phyloP scores from a whole-genome alignment of 164 flowering plant genomes.

The Vitis amurensis region DNA sequence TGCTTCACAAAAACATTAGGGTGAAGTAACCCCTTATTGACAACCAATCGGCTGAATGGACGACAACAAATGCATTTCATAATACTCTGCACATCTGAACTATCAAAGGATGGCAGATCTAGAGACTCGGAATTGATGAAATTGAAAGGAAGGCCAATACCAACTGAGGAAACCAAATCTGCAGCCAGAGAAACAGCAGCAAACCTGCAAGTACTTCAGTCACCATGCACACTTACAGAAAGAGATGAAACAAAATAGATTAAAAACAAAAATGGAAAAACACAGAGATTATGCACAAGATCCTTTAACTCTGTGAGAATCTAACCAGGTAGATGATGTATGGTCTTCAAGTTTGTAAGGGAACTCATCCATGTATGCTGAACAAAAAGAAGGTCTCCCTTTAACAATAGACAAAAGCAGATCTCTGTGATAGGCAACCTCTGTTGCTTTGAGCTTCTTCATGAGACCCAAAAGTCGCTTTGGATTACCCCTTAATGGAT shows the following conservation, averaged over 20 bases:
- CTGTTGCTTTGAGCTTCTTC: constrained; percentile 85
- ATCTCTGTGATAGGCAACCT: constrained; percentile 58
- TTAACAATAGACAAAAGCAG: constrained; percentile 72
- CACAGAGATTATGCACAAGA: background rate
- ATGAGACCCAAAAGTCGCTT: constrained; percentile 72
- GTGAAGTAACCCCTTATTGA: constrained; percentile 88
- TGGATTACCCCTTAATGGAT: constrained; percentile 67
- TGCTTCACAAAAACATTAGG: constrained; percentile 65
- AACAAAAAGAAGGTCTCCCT: constrained; percentile 65
- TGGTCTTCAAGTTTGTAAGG: constrained; percentile 85
- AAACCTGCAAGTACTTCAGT: constrained; percentile 70
- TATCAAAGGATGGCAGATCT: constrained; percentile 36
- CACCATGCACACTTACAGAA: constrained; percentile 9
- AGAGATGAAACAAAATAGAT: background rate
- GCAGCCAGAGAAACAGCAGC: constrained; percentile 71
- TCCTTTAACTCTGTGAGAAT: constrained; percentile 5
- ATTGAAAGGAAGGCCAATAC: constrained; percentile 32
- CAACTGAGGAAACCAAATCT: constrained; percentile 61
- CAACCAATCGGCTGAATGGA: constrained; percentile 56
- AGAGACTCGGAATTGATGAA: constrained; percentile 29
- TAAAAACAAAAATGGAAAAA: background rate
- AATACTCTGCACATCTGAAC: constrained; percentile 51
- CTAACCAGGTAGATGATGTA: constrained; percentile 71
- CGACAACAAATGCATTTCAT: constrained; percentile 73
- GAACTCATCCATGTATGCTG: constrained; percentile 79